Evolutionary conservation across 768 basidiomycete species (phyloP).

Genomic region (Rhizopogon vesiculosus): DNA sequence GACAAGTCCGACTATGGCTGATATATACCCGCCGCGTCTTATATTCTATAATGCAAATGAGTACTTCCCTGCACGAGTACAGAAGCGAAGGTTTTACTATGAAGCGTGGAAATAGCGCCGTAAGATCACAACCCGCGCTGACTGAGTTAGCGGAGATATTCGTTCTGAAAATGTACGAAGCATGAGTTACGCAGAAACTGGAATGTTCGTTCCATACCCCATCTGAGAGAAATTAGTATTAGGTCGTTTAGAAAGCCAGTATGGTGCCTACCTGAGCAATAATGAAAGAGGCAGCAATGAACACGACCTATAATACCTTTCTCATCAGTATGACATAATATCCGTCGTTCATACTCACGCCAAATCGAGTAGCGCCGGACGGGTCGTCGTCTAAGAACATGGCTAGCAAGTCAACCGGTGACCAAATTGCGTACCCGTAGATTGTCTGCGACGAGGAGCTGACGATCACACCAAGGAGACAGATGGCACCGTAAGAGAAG

Average conservation of each 20-base stretch:
- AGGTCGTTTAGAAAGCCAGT: neutral
- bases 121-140: conserved; percentile 74
- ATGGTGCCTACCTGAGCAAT: conserved; percentile 51
- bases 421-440: conserved; percentile 71
- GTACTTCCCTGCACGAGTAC: neutral
- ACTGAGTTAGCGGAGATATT: conserved; percentile 77
- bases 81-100: conserved; percentile 36
- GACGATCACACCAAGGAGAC: conserved; percentile 74
- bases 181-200: conserved; percentile 12
- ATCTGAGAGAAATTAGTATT: neutral
- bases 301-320: conserved; percentile 44
- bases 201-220: neutral
- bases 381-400: conserved; percentile 58
- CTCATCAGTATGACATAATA: neutral
- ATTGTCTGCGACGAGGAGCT: conserved; percentile 65
- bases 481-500: conserved; percentile 61
- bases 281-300: conserved; percentile 69
- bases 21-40: conserved; percentile 72
- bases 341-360: conserved; percentile 27
- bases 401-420: conserved; percentile 60
- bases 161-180: conserved; percentile 23
- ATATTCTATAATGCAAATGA: conserved; percentile 46
- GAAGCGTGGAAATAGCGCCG: conserved; percentile 66
- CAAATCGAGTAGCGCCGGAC: conserved; percentile 57
- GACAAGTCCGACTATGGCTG: conserved; percentile 64